Evolutionary conservation across 2,329 filamentous ascomycete species (phyloP).

Genomic region (Stachybotrys chartarum): DNA sequence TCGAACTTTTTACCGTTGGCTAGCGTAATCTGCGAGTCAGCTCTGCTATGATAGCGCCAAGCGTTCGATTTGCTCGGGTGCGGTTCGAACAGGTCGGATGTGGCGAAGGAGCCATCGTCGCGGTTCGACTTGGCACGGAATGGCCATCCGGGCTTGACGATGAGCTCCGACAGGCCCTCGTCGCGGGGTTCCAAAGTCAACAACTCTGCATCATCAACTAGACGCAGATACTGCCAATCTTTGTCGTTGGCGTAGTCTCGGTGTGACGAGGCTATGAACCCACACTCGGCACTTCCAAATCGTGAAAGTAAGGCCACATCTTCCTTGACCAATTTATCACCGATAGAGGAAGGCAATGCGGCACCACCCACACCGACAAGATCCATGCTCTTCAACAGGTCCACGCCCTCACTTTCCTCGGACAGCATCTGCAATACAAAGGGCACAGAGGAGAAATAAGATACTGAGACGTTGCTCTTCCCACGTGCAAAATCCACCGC

Average conservation of each 20-base stretch:
- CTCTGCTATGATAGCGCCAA: slow-evolving; percentile 56
- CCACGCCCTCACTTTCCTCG: slow-evolving; percentile 31
- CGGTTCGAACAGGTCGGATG: slow-evolving; percentile 53
- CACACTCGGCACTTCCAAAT: slow-evolving; percentile 60
- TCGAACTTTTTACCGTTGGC: slow-evolving; percentile 65
- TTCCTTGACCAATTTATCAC: slow-evolving; percentile 41
- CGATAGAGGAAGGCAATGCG: slow-evolving; percentile 43
- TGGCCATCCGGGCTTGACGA: slow-evolving; percentile 50
- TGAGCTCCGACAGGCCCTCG: slow-evolving; percentile 41
- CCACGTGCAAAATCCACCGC: slow-evolving; percentile 33
- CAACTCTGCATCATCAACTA: slow-evolving; percentile 18
- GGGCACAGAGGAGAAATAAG: slow-evolving; percentile 57
- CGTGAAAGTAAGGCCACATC: slow-evolving; percentile 52
- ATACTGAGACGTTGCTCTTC: slow-evolving; percentile 22
- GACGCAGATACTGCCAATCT: slow-evolving; percentile 55
- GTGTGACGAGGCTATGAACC: slow-evolving; percentile 57
- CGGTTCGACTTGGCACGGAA: slow-evolving; percentile 52
- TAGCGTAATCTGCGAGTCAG: slow-evolving; percentile 55
- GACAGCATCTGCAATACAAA: slow-evolving; percentile 49
- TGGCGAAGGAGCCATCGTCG: slow-evolving; percentile 53
- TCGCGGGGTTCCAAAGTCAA: slow-evolving; percentile 38
- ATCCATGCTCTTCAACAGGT: slow-evolving; percentile 41
- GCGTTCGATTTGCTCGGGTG: slow-evolving; percentile 44
- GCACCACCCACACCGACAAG: slow-evolving; percentile 59
- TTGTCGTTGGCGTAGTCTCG: slow-evolving; percentile 45